These are phyloP conservation scores for Sugiyamaella novakii DNA, from an alignment of 1,139 yeast species.

Conservation along the genomic window DNA sequence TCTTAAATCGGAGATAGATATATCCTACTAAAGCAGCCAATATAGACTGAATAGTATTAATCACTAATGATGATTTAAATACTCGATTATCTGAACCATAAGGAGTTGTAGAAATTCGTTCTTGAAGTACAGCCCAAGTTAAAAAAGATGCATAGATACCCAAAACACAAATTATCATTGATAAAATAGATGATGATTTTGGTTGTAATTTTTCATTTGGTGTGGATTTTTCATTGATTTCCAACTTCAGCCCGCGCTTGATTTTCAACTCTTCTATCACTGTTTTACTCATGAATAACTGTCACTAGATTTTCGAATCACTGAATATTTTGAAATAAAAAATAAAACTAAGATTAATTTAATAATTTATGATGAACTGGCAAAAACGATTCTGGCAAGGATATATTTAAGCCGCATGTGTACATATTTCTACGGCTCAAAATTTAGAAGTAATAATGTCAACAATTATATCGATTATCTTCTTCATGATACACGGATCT, in stretches of 20 bases:
- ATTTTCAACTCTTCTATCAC: too few relatives aligned
- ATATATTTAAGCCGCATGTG: too few relatives aligned
- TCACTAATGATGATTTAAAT: constrained; percentile 75
- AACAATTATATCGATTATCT: too few relatives aligned
- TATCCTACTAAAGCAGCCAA: constrained; percentile 73
- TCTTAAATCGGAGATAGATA: constrained; percentile 52
- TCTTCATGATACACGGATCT: too few relatives aligned
- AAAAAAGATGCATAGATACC: constrained; percentile 86
- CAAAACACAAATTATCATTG: constrained; percentile 55
- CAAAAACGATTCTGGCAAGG: too few relatives aligned
- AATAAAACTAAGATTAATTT: too few relatives aligned
- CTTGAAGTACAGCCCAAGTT: constrained; percentile 91
- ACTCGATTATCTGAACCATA: constrained; percentile 62
- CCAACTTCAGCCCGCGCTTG: not conserved
- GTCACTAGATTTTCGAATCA: too few relatives aligned
- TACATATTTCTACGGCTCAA: too few relatives aligned
- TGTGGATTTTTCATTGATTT: not conserved
- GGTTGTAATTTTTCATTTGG: not conserved
- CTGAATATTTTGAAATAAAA: too few relatives aligned
- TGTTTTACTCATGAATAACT: constrained; percentile 3
- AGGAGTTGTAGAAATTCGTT: constrained; percentile 76
- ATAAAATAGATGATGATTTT: constrained; percentile 21
- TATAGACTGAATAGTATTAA: constrained; percentile 71
- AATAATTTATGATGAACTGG: too few relatives aligned
- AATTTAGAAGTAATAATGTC: too few relatives aligned